These are phyloP conservation scores for Dictyostelium intermedium DNA, from an alignment of 78 protist genomes.

Conservation along the genomic window DNA sequence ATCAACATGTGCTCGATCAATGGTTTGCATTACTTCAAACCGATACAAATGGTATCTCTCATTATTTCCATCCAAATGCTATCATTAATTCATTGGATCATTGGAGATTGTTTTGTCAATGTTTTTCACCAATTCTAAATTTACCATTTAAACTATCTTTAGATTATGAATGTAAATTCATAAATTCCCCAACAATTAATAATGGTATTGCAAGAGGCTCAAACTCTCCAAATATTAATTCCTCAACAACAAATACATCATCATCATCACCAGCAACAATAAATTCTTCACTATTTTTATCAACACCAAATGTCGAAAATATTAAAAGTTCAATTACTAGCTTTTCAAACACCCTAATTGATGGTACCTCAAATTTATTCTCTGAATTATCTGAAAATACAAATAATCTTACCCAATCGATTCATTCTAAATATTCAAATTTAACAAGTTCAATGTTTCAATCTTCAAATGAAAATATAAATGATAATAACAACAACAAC, in stretches of 20 bases:
- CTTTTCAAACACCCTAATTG: conserved; percentile 19
- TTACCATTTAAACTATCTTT: conserved; percentile 63
- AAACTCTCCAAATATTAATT: neutral
- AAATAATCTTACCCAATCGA: neutral
- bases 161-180: conserved; percentile 44
- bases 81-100: neutral
- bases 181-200: neutral
- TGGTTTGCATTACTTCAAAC: conserved; percentile 35
- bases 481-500: neutral
- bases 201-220: neutral
- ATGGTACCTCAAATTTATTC: neutral
- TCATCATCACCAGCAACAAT: neutral
- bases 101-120: conserved; percentile 54
- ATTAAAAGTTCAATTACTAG: neutral
- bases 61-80: conserved; percentile 41
- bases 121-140: conserved; percentile 18
- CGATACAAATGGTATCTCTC: neutral
- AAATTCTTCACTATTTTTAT: neutral
- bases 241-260: neutral
- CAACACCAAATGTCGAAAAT: neutral
- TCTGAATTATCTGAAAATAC: conserved; percentile 13
- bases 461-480: neutral
- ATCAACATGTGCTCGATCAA: conserved; percentile 45
- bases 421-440: neutral
- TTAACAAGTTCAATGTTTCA: conserved; percentile 25